phyloP scores from a whole-genome alignment of 768 basidiomycete species.

The Hydnum rufescens region DNA sequence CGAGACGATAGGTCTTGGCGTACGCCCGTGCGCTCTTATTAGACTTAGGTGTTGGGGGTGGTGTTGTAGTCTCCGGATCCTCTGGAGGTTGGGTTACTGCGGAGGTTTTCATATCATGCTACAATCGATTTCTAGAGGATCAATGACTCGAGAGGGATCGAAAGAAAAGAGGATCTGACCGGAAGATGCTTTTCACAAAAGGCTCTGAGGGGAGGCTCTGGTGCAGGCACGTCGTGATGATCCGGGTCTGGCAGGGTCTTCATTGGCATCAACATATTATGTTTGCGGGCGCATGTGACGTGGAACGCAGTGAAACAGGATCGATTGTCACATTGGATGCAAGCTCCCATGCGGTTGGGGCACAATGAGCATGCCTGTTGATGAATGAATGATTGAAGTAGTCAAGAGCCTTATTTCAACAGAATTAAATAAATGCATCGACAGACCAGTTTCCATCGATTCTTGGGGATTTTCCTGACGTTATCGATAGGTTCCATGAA shows the following conservation, averaged over 20 bases:
- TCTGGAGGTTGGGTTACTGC: conserved; percentile 30
- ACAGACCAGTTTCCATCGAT: conserved; percentile 83
- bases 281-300: conserved; percentile 77
- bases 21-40: conserved; percentile 79
- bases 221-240: background rate
- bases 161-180: conserved; percentile 28
- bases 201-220: conserved; percentile 40
- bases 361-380: conserved; percentile 45
- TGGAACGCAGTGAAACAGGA: conserved; percentile 91
- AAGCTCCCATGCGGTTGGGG: conserved; percentile 49
- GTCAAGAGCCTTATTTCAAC: no score
- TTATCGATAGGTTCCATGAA: conserved; percentile 98
- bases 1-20: conserved; percentile 78
- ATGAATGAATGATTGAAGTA: background rate
- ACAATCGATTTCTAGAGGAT: conserved; percentile 6
- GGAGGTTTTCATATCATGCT: conserved; percentile 53
- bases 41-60: conserved; percentile 13
- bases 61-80: conserved; percentile 11
- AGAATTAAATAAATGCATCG: no score
- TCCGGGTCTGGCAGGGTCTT: conserved; percentile 62
- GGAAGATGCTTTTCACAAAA: conserved; percentile 86
- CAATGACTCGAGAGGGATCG: background rate
- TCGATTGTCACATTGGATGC: conserved; percentile 85
- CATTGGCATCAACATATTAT: conserved; percentile 73
- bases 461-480: conserved; percentile 69